phyloP scores from a whole-genome alignment of 768 basidiomycete genomes.

The Tricholoma furcatifolium region DNA sequence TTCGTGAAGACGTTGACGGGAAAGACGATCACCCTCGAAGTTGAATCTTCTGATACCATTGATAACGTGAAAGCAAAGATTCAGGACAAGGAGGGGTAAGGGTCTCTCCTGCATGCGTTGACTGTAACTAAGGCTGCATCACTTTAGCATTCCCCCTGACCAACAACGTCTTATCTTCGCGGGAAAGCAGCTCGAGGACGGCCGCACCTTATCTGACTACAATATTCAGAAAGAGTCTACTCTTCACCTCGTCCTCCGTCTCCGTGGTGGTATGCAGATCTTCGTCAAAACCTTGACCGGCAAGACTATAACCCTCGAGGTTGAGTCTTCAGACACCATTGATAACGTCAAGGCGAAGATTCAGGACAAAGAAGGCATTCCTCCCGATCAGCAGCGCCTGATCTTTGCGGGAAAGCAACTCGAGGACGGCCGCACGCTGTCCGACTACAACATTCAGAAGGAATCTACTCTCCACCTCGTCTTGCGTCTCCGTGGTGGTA shows the following conservation, averaged over 20 bases:
- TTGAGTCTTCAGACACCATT: slow-evolving; percentile 84
- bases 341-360: slow-evolving; percentile 92
- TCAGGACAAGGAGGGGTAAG: slow-evolving; percentile 76
- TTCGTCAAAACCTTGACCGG: slow-evolving; percentile 84
- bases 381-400: slow-evolving; percentile 86
- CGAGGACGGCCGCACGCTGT: slow-evolving; percentile 87
- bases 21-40: slow-evolving; percentile 89
- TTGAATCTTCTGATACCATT: slow-evolving; percentile 76
- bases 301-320: slow-evolving; percentile 91
- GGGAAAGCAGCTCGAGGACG: slow-evolving; percentile 94
- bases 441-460: slow-evolving; percentile 91
- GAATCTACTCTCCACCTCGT: slow-evolving; percentile 84
- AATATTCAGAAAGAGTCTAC: slow-evolving; percentile 97
- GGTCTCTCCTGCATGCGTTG: neutral
- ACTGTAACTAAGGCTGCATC: neutral
- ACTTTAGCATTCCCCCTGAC: slow-evolving; percentile 70
- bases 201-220: slow-evolving; percentile 85
- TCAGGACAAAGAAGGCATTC: slow-evolving; percentile 87
- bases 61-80: slow-evolving; percentile 83
- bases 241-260: slow-evolving; percentile 83
- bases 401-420: slow-evolving; percentile 94
- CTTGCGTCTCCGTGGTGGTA: slow-evolving; percentile 83
- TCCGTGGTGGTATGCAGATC: slow-evolving; percentile 90
- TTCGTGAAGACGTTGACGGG: slow-evolving; percentile 88
- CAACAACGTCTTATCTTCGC: slow-evolving; percentile 97